phyloP scores from a whole-genome alignment of 2,329 filamentous ascomycete genomes.

The Cladosporium sp. region DNA sequence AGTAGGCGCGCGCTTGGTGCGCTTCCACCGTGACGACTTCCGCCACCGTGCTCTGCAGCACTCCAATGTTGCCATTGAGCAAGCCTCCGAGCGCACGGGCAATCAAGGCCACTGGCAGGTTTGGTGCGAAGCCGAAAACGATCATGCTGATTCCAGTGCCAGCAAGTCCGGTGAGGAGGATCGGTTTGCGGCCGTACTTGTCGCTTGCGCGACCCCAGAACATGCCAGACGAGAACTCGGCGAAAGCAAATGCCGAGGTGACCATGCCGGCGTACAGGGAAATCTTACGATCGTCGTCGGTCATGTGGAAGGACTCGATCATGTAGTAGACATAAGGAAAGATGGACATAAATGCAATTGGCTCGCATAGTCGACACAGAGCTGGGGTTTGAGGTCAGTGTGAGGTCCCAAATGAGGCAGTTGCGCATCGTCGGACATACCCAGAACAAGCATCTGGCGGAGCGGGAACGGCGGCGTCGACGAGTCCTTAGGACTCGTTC shows the following conservation, averaged over 20 bases:
- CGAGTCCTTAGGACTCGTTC: constrained; percentile 19
- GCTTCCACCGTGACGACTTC: constrained; percentile 90
- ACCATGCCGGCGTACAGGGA: constrained; percentile 93
- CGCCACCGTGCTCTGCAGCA: constrained; percentile 89
- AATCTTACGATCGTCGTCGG: constrained; percentile 70
- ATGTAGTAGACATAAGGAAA: constrained; percentile 99
- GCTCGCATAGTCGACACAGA: constrained; percentile 90
- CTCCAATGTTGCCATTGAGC: constrained; percentile 93
- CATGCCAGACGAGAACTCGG: constrained; percentile 87
- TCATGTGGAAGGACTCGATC: constrained; percentile 85
- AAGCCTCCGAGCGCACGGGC: constrained; percentile 85
- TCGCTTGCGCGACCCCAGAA: constrained; percentile 93
- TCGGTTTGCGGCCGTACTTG: constrained; percentile 83
- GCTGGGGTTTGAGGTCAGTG: constrained; percentile 1
- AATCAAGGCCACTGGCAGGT: constrained; percentile 72
- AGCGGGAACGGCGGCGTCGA: constrained; percentile 44
- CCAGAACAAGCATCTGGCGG: constrained; percentile 51
- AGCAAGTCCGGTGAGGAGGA: constrained; percentile 79
- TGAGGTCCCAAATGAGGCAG: background rate
- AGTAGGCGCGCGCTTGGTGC: constrained; percentile 89
- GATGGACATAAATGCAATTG: constrained; percentile 98
- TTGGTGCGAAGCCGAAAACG: constrained; percentile 83
- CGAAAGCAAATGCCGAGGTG: constrained; percentile 91
- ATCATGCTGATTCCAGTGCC: constrained; percentile 92
- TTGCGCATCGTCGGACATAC: constrained; percentile 31